These are phyloP conservation scores for Alternaria sp. DNA, from an alignment of 2,329 filamentous ascomycete species.

Conservation along the genomic window DNA sequence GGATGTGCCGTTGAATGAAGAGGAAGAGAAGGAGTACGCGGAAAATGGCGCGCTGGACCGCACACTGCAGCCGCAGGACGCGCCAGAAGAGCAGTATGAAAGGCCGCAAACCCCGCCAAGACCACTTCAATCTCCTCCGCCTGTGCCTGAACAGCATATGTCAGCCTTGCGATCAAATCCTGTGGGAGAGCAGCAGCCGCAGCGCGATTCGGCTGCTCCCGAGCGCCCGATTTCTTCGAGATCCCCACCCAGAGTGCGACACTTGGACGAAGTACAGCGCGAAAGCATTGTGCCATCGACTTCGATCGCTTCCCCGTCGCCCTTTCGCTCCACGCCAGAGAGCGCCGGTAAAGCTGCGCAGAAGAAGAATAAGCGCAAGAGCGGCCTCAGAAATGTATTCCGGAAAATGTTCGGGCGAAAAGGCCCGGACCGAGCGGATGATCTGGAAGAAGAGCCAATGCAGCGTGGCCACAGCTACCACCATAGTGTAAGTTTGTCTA, in stretches of 20 bases:
- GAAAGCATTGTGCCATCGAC: conserved; percentile 32
- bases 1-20: conserved; percentile 42
- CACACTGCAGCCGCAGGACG: conserved; percentile 21
- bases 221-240: conserved; percentile 11
- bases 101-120: conserved; percentile 20
- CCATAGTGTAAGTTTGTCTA: conserved; percentile 37
- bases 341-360: conserved; percentile 31
- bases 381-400: conserved; percentile 45
- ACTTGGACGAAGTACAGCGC: conserved; percentile 32
- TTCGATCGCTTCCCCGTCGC: conserved; percentile 34
- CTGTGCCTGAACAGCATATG: conserved; percentile 11
- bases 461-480: conserved; percentile 43
- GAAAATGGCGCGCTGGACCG: conserved; percentile 28
- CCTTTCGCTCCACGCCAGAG: conserved; percentile 38
- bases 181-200: conserved; percentile 5
- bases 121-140: conserved; percentile 19
- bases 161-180: conserved; percentile 21
- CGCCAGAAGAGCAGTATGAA: conserved; percentile 16
- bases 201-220: conserved; percentile 10
- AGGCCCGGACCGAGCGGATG: conserved; percentile 32
- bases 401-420: conserved; percentile 48
- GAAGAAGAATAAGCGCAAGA: conserved; percentile 44
- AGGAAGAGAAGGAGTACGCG: conserved; percentile 42
- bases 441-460: conserved; percentile 27
- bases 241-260: conserved; percentile 31